Percentiles rank a stretch among this genome's conserved stretches.
Evolutionary conservation across 2,329 filamentous ascomycete species (phyloP).

Genomic region (Claviceps fusiformis): DNA sequence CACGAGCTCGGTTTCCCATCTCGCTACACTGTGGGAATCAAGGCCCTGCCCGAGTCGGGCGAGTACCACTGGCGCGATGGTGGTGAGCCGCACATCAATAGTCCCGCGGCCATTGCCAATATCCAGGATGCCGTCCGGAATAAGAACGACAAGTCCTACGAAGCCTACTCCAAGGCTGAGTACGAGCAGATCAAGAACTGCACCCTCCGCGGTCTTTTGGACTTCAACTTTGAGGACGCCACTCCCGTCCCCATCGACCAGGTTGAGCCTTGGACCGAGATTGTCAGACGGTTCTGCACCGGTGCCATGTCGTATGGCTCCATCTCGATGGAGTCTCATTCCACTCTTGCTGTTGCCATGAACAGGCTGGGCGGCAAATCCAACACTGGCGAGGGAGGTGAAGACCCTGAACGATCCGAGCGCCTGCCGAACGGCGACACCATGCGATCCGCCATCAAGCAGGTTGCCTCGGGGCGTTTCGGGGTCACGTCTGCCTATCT

Average conservation of each 20-base stretch:
- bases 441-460: constrained; percentile 95
- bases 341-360: constrained; percentile 90
- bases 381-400: constrained; percentile 94
- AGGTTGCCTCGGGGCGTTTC: constrained; percentile 90
- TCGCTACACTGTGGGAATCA: constrained; percentile 59
- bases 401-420: constrained; percentile 82
- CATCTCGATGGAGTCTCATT: constrained; percentile 97
- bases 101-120: constrained; percentile 88
- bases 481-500: constrained; percentile 93
- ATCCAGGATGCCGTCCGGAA: constrained; percentile 92
- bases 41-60: constrained; percentile 78
- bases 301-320: constrained; percentile 98
- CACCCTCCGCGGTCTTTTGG: constrained; percentile 82
- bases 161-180: constrained; percentile 84
- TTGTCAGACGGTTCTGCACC: constrained; percentile 90
- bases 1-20: constrained; percentile 88
- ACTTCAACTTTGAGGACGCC: constrained; percentile 88
- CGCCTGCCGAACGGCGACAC: constrained; percentile 84
- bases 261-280: constrained; percentile 96
- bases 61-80: constrained; percentile 98
- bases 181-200: constrained; percentile 96
- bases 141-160: constrained; percentile 98
- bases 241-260: constrained; percentile 84
- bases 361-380: constrained; percentile 93
- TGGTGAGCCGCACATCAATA: constrained; percentile 89